A percentile compares a stretch with the other conserved stretches of the same genome.
Conservation (phyloP, 2,329 filamentous ascomycete genomes). For the Cladosporium halotolerans region DNA sequence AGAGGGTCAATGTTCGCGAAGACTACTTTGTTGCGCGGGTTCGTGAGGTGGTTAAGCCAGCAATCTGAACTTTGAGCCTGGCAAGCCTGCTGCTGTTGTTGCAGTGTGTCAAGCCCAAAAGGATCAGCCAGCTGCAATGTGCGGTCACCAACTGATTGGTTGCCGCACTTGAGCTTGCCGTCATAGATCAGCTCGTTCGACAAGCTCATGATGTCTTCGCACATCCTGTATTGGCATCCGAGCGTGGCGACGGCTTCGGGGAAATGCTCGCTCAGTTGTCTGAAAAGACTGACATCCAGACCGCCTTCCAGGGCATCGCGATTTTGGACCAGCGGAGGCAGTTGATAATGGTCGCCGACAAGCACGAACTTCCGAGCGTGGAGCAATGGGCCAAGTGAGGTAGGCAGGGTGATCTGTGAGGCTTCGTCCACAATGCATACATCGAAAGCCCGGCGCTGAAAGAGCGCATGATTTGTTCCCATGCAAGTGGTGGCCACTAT, state of each 20-base stretch:
- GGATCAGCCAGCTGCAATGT: slow-evolving; percentile 59
- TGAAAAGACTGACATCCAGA: slow-evolving; percentile 89
- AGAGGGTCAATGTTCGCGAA: slow-evolving; percentile 87
- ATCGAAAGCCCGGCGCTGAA: slow-evolving; percentile 84
- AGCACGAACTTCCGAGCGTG: slow-evolving; percentile 90
- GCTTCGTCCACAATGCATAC: slow-evolving; percentile 99
- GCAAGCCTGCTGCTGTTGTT: slow-evolving; percentile 17
- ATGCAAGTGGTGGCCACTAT: slow-evolving; percentile 94
- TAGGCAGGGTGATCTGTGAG: slow-evolving; percentile 92
- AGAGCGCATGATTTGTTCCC: slow-evolving; percentile 81
- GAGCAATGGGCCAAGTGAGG: slow-evolving; percentile 87
- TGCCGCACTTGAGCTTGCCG: slow-evolving; percentile 86
- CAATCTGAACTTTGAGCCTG: slow-evolving; percentile 40
- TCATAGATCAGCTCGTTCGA: slow-evolving; percentile 91
- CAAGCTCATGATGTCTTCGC: slow-evolving; percentile 89
- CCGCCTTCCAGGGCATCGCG: slow-evolving; percentile 79
- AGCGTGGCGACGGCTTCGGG: slow-evolving; percentile 83
- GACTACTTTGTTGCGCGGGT: slow-evolving; percentile 66
- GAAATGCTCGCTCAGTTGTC: slow-evolving; percentile 81
- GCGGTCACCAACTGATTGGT: slow-evolving; percentile 62
- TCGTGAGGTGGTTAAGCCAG: slow-evolving; percentile 69
- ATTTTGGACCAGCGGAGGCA: slow-evolving; percentile 90
- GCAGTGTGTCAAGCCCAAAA: slow-evolving; percentile 29
- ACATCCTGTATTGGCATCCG: slow-evolving; percentile 97
- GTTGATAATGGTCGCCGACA: slow-evolving; percentile 92